Evolutionary conservation across 352 stramenopile species (phyloP), one percentile per base, ranked within the genome.

Genomic region (Saprolegnia diclina): DNA sequence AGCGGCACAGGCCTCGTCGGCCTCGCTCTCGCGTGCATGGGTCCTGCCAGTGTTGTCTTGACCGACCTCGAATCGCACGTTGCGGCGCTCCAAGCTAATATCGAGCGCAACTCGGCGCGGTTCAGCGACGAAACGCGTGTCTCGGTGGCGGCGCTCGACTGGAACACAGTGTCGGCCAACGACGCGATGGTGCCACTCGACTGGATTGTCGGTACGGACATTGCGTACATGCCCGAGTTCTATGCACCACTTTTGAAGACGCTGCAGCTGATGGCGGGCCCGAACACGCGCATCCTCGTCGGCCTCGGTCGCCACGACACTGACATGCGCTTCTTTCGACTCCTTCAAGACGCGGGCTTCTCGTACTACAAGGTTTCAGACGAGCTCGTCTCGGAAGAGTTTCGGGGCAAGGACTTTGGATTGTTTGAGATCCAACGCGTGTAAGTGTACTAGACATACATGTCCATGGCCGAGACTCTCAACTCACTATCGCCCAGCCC

Each of bases 311-410:
- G 85, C 50, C 73, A 74, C 0, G 83, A 94, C 71, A 94, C 85
- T 48, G 74, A 62, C 26, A 67, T 82, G 35, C 53, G 69, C 22
- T 94, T 92, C 71, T 94, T 94, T 71, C 74, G 65, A 19, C 82
- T 81, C 14, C 80, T 94, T 52, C 81, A 88, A 48, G 72, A 78
- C 21, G 73, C 84, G 22, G 83, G 82, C 55, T 94, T 91, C 45
- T 81, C 88, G 70, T 91, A 90, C 76, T 92, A 94, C 78, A 92
- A 89, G 76, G 81, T 94, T 64, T 64, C 77, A 9, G 83, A 91
- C 65, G 74, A 79, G 18, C 71, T 83, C 55, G 69, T 94, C 11
- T 76, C 76, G 14, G 48, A 56, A 32, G 79, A 83, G 19, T 88
- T 81, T 70, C 81, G 79, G 57, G 80, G 85, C 45, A 89, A 87